Evolutionary conservation across 129 eudicot species (phyloP), one percentile per base, ranked within the genome.

Genomic region (Pulicaria dysenterica): DNA sequence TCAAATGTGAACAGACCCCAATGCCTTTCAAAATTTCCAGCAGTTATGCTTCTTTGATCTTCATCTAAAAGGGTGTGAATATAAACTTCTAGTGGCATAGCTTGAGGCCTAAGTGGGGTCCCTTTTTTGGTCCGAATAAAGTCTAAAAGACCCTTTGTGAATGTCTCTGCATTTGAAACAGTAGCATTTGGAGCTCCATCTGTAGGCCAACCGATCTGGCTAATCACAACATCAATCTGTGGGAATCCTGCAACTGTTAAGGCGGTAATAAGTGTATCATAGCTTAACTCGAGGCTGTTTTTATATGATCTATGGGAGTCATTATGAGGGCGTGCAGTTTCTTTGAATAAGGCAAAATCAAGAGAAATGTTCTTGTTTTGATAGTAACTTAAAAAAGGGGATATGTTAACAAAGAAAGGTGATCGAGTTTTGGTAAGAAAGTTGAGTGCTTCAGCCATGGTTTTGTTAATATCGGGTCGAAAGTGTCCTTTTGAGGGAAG

Each of bases 171-270:
- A 4, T 50, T 83, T 58, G 89, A 72, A 13, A 83, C 87, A 12
- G 94, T 93, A 39, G 98, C 98, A 57, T 89, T 87, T 57, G 86
- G 80, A 42, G 94, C 91, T 51, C 98, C 98, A 40, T 93, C 96
- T 16, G 98, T 89, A 3, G 98, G 98, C 98, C 98, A 93, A n/a
- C 98, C 98, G 16, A 93, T 87, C 79, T 86, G 88, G 38, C 89
- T 81, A 5, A 93, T 66, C 54, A 87, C 83, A 8, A 93, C 74
- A 31, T 89, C 90, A 11, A 85, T 80, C 3, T 82, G 74, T 6
- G 95, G 82, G 77, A 80, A 93, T 5, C 92, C 85, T n/a, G 85
- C 83, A 19, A 36, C 64, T 37, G 95, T 80, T 64, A 93, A 70
- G 31, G 96, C 87, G 2, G 84, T 69, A 31, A 82, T 71, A 46